Base-by-base conservation (phyloP, 129 eudicot species). In the Flaveria sonorensis region DNA sequence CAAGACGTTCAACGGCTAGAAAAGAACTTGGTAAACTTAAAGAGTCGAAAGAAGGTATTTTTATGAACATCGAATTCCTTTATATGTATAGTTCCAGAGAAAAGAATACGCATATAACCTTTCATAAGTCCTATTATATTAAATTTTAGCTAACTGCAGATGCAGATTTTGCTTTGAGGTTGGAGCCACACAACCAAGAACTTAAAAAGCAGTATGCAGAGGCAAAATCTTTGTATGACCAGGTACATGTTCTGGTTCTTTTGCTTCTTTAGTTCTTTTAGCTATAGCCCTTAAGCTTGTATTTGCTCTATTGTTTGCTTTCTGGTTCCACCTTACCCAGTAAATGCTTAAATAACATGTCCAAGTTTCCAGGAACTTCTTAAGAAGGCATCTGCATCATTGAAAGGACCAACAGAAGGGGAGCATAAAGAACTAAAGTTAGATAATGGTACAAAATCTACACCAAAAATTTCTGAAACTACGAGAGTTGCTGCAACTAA, bases 141-240 rank as follows among this genome's bases (percentile, higher is more conserved):
- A 32, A 67, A 48, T 79, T n/a, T 48, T 80, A 63, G 40, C 46
- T 15, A 46, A 71, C 21, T 81, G 56, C 85, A 93, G 98, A 93
- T 83, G 88, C 95, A 21, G 97, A 91, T 70, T 94, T 91, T 84
- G 98, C 97, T 59, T 80, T 89, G 87, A 87, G 97, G 73, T 76
- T 93, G 87, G 98, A 93, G 79, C 98, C 98, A 23, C 88, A 89
- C 15, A 93, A 94, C 77, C 96, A 86, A 85, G 98, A 94, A 85
- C 74, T 94, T 72, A 94, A 94, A 83, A 94, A 74, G 79, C 97
- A 91, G 89, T 82, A 85, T 81, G 81, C 87, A 26, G 97, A 94
- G 48, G 85, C 77, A 56, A 94, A 91, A 87, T 84, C 97, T 53
- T 73, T 94, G 88, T 81, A 84, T 74, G 91, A 94, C 46, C 89